Percentiles rank a stretch among this genome's conserved stretches.
Conservation (phyloP, 495 filamentous ascomycete species). For the Corynascus novoguineensis region DNA sequence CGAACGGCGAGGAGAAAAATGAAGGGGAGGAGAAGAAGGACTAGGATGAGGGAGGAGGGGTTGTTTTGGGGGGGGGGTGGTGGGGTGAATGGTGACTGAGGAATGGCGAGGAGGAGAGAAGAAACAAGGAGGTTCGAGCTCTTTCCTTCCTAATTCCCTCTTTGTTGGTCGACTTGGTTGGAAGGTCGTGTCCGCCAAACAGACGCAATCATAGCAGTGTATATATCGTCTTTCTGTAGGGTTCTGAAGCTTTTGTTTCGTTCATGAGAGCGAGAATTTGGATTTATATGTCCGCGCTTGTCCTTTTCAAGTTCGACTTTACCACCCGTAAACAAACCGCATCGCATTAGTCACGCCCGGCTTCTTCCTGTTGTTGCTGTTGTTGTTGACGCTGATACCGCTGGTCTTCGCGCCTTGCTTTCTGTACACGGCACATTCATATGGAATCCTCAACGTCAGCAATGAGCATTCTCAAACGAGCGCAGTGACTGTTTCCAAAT, state of each 20-base stretch:
- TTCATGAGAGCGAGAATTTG: not conserved
- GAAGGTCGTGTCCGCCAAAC: not conserved
- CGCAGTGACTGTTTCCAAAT: no score
- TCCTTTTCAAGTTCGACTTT: not conserved
- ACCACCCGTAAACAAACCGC: no score
- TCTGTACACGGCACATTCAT: not conserved
- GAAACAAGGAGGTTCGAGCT: not conserved
- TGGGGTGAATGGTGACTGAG: no score
- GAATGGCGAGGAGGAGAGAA: not conserved
- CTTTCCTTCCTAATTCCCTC: not conserved
- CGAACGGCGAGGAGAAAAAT: not conserved
- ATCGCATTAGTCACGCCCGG: not conserved
- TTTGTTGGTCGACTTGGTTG: not conserved
- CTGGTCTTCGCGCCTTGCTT: conserved; percentile 1
- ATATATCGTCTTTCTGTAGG: not conserved
- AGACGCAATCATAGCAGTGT: not conserved
- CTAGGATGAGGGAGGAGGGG: not conserved
- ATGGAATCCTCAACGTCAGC: not conserved
- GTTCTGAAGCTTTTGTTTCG: not conserved
- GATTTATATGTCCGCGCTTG: not conserved
- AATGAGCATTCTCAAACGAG: no score
- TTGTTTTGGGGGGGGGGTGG: not conserved
- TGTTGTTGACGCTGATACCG: not conserved
- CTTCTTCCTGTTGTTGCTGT: not conserved
- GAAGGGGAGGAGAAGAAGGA: not conserved